Conservation (phyloP, 2,329 filamentous ascomycete genomes). For the Alternaria sp. region DNA sequence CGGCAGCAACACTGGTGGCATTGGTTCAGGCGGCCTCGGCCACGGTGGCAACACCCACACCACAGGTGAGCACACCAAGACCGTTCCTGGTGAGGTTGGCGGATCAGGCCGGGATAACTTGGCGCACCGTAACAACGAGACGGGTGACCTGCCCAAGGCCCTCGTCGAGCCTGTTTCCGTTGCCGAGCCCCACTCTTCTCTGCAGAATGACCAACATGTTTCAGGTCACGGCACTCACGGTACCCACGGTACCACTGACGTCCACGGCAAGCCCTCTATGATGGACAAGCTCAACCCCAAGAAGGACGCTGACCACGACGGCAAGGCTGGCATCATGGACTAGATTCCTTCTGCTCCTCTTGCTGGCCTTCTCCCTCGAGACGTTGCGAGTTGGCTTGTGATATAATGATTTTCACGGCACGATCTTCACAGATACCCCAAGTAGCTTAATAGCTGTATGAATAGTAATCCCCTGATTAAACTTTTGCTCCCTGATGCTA, state of each 20-base stretch:
- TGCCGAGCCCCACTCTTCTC: conserved; percentile 13
- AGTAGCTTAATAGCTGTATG: conserved; percentile 11
- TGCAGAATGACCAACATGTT: conserved; percentile 2
- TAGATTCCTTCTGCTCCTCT: conserved; percentile 35
- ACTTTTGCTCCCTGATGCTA: background rate
- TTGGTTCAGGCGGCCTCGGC: background rate
- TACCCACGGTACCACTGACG: conserved; percentile 2
- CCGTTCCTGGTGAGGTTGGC: background rate
- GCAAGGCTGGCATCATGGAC: conserved; percentile 63
- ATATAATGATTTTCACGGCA: conserved; percentile 7
- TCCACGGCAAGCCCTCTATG: conserved; percentile 54
- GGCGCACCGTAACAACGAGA: conserved; percentile 13
- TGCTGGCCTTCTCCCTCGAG: background rate
- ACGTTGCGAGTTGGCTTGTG: background rate
- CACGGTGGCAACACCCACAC: background rate
- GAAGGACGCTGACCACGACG: conserved; percentile 62
- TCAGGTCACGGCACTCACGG: conserved; percentile 1
- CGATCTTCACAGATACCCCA: conserved; percentile 13
- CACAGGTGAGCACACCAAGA: conserved; percentile 13
- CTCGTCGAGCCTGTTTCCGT: conserved; percentile 14
- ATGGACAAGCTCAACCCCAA: conserved; percentile 61
- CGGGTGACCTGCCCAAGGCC: conserved; percentile 16
- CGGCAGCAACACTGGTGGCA: too few species aligned
- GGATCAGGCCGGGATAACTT: conserved; percentile 6
- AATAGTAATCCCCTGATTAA: conserved; percentile 9